Conservation (phyloP, 345 rosid genomes). For the Euphorbia tirucalli region DNA sequence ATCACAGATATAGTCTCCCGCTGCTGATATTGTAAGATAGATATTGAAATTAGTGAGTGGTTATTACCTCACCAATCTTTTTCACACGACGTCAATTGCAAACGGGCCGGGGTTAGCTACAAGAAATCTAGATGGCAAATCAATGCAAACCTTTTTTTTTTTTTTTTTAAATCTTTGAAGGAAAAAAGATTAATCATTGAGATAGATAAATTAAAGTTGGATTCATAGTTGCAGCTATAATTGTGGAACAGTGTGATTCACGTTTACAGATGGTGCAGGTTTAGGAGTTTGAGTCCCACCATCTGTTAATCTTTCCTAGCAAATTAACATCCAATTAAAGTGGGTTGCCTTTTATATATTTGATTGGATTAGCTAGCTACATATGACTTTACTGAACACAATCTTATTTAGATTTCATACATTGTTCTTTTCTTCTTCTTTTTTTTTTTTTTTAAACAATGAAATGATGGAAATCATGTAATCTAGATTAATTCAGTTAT, state of each 20-base stretch:
- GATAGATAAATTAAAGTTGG: background rate
- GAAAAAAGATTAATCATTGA: constrained; percentile 9
- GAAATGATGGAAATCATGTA: background rate
- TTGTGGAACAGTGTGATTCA: constrained; percentile 5
- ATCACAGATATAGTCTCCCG: no score
- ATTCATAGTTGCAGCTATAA: constrained; percentile 1
- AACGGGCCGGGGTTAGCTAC: no score
- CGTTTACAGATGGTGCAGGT: constrained; percentile 13
- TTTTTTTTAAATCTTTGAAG: no score
- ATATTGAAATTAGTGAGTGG: no score
- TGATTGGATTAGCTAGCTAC: constrained; percentile 10
- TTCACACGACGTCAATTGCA: background rate
- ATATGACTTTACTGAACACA: constrained; percentile 11
- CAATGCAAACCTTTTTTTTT: background rate
- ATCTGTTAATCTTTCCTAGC: constrained; percentile 20
- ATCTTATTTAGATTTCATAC: constrained; percentile 1
- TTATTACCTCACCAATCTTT: background rate
- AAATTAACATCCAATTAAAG: constrained; percentile 20
- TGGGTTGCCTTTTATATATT: constrained; percentile 11
- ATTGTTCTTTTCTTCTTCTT: no score
- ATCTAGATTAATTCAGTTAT: background rate
- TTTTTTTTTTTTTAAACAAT: background rate
- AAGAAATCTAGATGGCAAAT: background rate
- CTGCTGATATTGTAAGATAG: no score
- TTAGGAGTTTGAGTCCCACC: constrained; percentile 33